Evolutionary conservation across 768 basidiomycete species (phyloP), one percentile per base, ranked within the genome.

Genomic region (Tephrocybe sp.): DNA sequence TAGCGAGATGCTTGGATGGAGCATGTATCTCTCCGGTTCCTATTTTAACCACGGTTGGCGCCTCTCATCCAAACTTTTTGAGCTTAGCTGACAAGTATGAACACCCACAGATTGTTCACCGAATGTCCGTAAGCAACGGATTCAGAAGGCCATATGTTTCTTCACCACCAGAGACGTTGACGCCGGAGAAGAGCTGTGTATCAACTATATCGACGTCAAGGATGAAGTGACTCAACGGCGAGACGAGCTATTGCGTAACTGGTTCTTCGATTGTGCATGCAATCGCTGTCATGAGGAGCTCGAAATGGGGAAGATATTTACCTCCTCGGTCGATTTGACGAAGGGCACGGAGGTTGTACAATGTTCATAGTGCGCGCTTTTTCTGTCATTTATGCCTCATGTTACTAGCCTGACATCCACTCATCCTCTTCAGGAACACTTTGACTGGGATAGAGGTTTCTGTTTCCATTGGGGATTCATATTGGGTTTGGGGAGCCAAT

Each of bases 21-120:
- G 76, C 4, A 71, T 85, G 55, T 86, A 82, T 65, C 64, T 77
- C 5, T 76, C 74, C 43, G 83, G 77, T 0, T 84, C 84, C 17
- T 85, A 81, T 65, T 88, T 86, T 61, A 88, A 88, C 56, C 85
- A 88, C 60, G 75, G 86, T 85, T 34, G 42, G 73, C 66, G 12
- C 18, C 24, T 23, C 36, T 40, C 39, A 30, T 54, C 24, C 17
- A 14, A 15, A 23, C 20, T 2, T 25, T 26, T 34, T 21, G 12
- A 11, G 34, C 7, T 26, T 6, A 25, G 17, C 32, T 26, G 39
- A 39, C 20, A n/a, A 45, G n/a, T n/a, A 48, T 17, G 43, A 34
- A n/a, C 51, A 43, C 2, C 25, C 18, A 4, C 38, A 85, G 81
- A 76, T 60, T 84, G 81, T 57, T 60, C 68, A 4, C 80, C 83